Percentiles rank a stretch among this genome's conserved stretches.
phyloP scores from a whole-genome alignment of 768 basidiomycete species.

The Trametes sanguinea region DNA sequence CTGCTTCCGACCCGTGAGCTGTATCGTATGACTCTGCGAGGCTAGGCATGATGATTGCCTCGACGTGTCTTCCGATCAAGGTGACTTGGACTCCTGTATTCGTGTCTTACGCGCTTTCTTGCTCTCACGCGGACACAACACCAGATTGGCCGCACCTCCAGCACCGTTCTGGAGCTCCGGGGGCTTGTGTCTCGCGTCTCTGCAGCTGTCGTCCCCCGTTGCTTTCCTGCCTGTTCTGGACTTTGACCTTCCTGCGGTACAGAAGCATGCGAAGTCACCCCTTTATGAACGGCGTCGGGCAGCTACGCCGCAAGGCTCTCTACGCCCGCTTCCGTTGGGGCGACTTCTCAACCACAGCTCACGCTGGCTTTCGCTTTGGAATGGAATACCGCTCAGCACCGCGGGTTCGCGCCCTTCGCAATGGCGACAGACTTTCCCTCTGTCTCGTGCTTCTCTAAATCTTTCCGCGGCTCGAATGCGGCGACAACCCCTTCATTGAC shows the following conservation, averaged over 20 bases:
- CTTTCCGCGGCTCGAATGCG: too few species aligned
- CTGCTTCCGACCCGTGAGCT: neutral
- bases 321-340: neutral
- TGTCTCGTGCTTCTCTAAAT: too few species aligned
- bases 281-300: too few species aligned
- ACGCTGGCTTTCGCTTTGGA: neutral
- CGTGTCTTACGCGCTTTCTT: too few species aligned
- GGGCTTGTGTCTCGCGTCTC: neutral
- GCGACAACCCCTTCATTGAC: too few species aligned
- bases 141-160: too few species aligned
- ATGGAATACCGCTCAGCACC: neutral
- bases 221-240: neutral
- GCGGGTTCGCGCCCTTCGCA: neutral
- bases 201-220: neutral
- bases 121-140: too few species aligned
- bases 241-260: neutral
- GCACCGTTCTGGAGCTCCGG: neutral
- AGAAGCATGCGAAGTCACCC: neutral
- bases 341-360: neutral
- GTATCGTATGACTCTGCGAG: neutral
- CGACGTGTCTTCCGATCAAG: neutral
- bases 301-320: neutral
- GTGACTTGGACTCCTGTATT: too few species aligned
- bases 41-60: neutral
- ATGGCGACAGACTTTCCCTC: neutral